These are phyloP conservation scores for Oxyria digyna DNA, from an alignment of 148 eudicot genomes.

Conservation along the genomic window DNA sequence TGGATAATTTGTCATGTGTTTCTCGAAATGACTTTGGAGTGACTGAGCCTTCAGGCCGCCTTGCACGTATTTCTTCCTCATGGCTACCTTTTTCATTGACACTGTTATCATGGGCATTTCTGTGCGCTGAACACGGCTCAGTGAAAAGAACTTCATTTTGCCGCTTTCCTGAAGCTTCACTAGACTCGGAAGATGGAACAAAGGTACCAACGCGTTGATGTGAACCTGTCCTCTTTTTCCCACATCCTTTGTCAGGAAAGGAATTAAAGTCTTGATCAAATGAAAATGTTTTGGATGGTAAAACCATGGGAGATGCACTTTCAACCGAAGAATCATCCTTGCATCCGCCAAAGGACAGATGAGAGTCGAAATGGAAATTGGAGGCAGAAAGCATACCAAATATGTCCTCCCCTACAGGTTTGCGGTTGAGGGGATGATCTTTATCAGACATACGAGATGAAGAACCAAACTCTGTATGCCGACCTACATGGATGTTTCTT, in stretches of 20 bases:
- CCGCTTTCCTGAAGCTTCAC: background rate
- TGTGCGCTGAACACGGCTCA: background rate
- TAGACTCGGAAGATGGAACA: slow-evolving; percentile 1
- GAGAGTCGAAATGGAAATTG: slow-evolving; percentile 2
- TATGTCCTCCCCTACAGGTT: background rate
- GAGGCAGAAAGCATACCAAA: background rate
- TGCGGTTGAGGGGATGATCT: background rate
- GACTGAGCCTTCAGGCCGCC: background rate
- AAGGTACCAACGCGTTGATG: background rate
- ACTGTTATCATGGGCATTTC: background rate
- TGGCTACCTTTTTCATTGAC: background rate
- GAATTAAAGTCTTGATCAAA: background rate
- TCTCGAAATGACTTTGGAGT: background rate
- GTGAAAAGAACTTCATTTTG: background rate
- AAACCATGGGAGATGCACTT: background rate
- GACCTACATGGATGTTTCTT: background rate
- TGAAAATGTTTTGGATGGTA: background rate
- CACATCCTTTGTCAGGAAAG: background rate
- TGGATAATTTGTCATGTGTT: background rate
- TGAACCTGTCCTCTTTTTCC: background rate
- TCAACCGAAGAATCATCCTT: slow-evolving; percentile 1
- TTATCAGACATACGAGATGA: background rate
- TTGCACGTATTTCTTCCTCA: background rate
- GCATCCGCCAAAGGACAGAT: background rate
- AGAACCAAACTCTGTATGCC: background rate